These are phyloP conservation scores for Rheum nobile DNA, from an alignment of 148 eudicot species.

Conservation along the genomic window DNA sequence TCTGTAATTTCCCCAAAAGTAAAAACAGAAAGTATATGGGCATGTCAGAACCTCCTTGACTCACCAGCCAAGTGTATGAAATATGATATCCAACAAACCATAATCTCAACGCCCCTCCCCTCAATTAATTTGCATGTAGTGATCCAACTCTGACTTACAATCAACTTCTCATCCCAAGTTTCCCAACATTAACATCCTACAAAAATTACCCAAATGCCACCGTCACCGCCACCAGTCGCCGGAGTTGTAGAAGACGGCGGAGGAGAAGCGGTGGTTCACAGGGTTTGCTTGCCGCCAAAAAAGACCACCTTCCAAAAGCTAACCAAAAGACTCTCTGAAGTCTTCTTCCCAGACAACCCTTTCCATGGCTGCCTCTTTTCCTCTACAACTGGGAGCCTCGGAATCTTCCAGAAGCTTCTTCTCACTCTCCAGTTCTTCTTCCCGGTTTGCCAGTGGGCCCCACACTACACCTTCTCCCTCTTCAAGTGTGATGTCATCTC, in stretches of 20 bases:
- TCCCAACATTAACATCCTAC: background rate
- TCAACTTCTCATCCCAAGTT: background rate
- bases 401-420: slow-evolving; percentile 29
- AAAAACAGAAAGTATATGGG: background rate
- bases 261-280: slow-evolving; percentile 31
- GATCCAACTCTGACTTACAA: background rate
- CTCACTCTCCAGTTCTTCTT: slow-evolving; percentile 60
- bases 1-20: background rate
- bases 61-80: background rate
- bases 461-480: slow-evolving; percentile 26
- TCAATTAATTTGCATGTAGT: slow-evolving; percentile 1
- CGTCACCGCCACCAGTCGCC: slow-evolving; percentile 7
- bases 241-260: background rate
- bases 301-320: slow-evolving; percentile 48
- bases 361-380: slow-evolving; percentile 32
- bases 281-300: slow-evolving; percentile 66
- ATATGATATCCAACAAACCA: background rate
- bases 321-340: slow-evolving; percentile 44
- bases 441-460: slow-evolving; percentile 78
- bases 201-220: slow-evolving; percentile 9
- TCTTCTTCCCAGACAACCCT: slow-evolving; percentile 88
- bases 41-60: slow-evolving; percentile 6
- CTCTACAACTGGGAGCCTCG: background rate
- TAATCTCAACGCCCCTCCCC: background rate
- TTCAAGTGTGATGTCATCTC: slow-evolving; percentile 48